Evolutionary conservation across 1,284 basidiomycete species (phyloP), one percentile per base, ranked within the genome.

Genomic region (Gomphus bonarii): DNA sequence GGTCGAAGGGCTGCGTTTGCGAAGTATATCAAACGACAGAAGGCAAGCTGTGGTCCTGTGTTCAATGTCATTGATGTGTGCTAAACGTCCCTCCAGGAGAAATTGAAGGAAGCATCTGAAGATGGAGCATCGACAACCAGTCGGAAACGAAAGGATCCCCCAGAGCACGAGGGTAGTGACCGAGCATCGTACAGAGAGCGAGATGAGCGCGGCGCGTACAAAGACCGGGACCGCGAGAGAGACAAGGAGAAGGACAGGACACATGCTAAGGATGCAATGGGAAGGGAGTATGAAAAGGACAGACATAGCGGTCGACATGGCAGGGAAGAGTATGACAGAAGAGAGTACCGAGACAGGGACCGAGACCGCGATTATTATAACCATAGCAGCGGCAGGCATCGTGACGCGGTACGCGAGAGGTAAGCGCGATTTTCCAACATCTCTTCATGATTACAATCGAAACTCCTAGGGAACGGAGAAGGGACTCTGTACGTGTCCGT

Each of bases 11-110:
- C 79, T 3, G 91, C 93, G 0, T 97, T 91, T 68, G 72, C 80
- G 14, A 95, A 94, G 70, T 94, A 84, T 66, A 77, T 92, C 55
- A 88, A 88, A 68, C 75, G 93, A 58, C 89, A 94, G 68, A 93
- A 91, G 77, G 89, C 78, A 46, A 31, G 22, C 20, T 58, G 63
- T 55, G 22, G 40, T 18, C 18, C 40, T 30, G 16, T 5, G 11
- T 43, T 12, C 6, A 30, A 14, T 16, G 1, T 30, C 14, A 22
- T 3, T 30, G 33, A 31, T 36, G 12, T 31, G n/a, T 50, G 16
- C 16, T 51, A n/a, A 40, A 14, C 20, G 33, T n/a, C 20, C 8
- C 20, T 58, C 46, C 63, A 88, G 82, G 91, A 92, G 67, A 84
- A 86, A 55, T 68, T 85, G 54, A 69, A 73, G 30, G 84, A 81